Evolutionary conservation across 108 stramenopile species (phyloP), one percentile per base, ranked within the genome.

Genomic region (Poteriospumella lacustris): DNA sequence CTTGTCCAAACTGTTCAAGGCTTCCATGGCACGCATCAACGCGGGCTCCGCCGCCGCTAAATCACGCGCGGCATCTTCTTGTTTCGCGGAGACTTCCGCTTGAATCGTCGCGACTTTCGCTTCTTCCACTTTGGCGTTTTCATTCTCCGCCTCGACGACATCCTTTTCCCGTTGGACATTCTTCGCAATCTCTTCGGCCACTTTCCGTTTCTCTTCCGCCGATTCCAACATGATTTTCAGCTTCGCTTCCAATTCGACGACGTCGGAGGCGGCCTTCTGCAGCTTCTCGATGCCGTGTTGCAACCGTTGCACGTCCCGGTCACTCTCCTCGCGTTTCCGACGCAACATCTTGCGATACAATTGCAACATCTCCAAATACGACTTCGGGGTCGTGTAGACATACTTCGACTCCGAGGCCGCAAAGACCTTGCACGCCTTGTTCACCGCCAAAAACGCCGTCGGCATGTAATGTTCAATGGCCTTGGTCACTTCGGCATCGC

Each of bases 21-120:
- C 91, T 56, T 81, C 80, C 86, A 90, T 87, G 31, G 91, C 91
- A 1, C 80, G 82, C 68, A 87, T 79, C 39, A 91, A 83, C 31
- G 89, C 86, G 0, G 91, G 91, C 76, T 87, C 86, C 12, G 91
- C 91, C 77, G 90, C 84, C 59, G 87, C 91, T 29, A 91, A 75
- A 39, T 91, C 91, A 1, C 59, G 80, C 70, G 88, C 86, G 41
- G 80, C 82, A 43, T 85, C 85, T 0, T 79, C 83, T 42, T 81
- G 78, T 44, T 82, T 80, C 64, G 83, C 64, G 2, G 84, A 43
- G 2, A 85, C 85, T 33, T 79, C 78, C n/a, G 77, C 62, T 39
- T 83, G 83, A 12, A 87, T 85, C 2, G 64, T 67, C n/a, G 76
- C 80, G 33, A 84, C 85, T 39, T 85, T 84, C 29, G 81, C 58